A percentile compares a stretch with the other conserved stretches of the same genome.
Evolutionary conservation across 1,139 yeast species (phyloP).

Genomic region (Geotrichum siamense): DNA sequence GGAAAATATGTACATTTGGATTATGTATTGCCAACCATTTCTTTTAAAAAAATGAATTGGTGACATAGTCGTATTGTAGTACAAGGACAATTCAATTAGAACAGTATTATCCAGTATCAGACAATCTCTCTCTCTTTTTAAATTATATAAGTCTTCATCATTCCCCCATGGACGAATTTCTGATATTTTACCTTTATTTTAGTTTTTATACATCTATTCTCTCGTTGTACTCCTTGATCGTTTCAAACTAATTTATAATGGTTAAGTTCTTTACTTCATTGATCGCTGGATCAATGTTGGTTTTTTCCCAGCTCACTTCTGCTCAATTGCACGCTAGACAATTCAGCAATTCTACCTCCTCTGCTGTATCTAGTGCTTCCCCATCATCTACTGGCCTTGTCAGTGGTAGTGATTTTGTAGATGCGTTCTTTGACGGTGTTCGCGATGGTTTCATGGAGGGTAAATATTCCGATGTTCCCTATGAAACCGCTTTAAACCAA

Average conservation of each 20-base stretch:
- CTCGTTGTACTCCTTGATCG: too few relatives aligned
- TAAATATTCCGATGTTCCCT: conserved; percentile 1
- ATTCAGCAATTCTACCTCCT: conserved; percentile 10
- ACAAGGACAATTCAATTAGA: too few relatives aligned
- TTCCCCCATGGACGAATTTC: too few relatives aligned
- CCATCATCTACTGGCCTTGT: conserved; percentile 4
- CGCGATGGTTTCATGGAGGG: conserved; percentile 6
- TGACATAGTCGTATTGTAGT: too few relatives aligned
- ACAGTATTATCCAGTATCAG: too few relatives aligned
- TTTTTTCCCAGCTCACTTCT: conserved; percentile 13
- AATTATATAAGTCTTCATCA: too few relatives aligned
- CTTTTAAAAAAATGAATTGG: too few relatives aligned
- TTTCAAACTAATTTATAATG: conserved; percentile 11
- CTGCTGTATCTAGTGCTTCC: conserved; percentile 4
- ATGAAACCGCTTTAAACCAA: conserved; percentile 3
- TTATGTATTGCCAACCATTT: too few relatives aligned
- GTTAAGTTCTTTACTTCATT: conserved; percentile 11
- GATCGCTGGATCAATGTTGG: conserved; percentile 12
- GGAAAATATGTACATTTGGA: too few relatives aligned
- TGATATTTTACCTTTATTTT: too few relatives aligned
- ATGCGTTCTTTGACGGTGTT: conserved; percentile 2
- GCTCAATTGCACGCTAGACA: conserved; percentile 14
- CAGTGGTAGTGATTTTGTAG: conserved; percentile 1
- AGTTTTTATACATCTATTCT: too few relatives aligned
- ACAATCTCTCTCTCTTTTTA: too few relatives aligned